Evolutionary conservation across 768 basidiomycete genomes (phyloP), one percentile per base, ranked within the genome.

Genomic region (Trichaptum fuscoviolaceum): DNA sequence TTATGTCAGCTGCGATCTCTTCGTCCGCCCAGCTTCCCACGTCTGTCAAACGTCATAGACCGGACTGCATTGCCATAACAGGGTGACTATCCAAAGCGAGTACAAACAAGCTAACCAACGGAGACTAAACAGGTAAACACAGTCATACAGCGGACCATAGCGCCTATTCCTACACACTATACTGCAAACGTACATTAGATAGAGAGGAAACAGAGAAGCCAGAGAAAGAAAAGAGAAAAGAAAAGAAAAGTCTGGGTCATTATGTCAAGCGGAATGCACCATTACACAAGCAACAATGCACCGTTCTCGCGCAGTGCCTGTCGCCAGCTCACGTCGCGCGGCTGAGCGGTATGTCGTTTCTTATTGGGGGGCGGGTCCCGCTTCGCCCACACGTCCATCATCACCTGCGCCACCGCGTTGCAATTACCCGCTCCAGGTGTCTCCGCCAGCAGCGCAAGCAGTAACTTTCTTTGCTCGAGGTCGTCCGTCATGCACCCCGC

Each of bases 401-500:
- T 82, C 69, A 93, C 76, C 17, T 68, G 63, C 58, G 75, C 76
- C 35, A 89, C 86, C 58, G 84, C 79, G n/a, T 76, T 72, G 66
- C 86, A 86, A 70, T 93, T 93, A 35, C 92, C 92, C 27, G 88
- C 81, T 24, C 77, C 75, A 42, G 80, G 79, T 71, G 87, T 85
- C 64, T 82, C 81, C 64, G 80, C 71, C 58, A 94, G 78, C 59
- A 82, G 76, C 10, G 70, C 69, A 26, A 76, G 69, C 17, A 93
- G 77, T 68, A 80, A 78, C 1, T 67, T 57, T 63, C 82, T 83
- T 67, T 86, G 77, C 0, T 64, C 64, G 3, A 36, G 67, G 63
- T 84, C 78, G 72, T 87, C 85, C 68, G 89, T 87, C 63, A 93
- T 82, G 69, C 83, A 86, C 0, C 91, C 91, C 67, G 85, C 85